Evolutionary conservation across 352 stramenopile species (phyloP).

Genomic region (Pythium aquatile): DNA sequence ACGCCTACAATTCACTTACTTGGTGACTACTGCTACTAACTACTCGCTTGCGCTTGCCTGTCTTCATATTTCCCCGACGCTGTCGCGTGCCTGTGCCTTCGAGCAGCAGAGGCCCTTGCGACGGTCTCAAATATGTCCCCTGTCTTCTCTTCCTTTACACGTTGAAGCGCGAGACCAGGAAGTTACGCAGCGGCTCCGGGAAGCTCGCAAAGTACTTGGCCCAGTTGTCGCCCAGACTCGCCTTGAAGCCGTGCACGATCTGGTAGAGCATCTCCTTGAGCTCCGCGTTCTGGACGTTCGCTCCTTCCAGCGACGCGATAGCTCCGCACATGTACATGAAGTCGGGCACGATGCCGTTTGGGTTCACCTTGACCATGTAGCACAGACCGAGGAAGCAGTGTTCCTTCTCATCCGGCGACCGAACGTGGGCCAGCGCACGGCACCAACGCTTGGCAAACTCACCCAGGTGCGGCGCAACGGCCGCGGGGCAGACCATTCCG

Average conservation of each 20-base stretch:
- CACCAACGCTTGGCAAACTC: constrained; percentile 91
- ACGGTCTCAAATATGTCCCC: neutral
- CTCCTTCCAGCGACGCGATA: constrained; percentile 83
- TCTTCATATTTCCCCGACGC: constrained; percentile 2
- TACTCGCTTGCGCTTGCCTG: constrained; percentile 7
- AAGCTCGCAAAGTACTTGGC: constrained; percentile 83
- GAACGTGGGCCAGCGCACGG: constrained; percentile 79
- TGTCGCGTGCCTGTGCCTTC: constrained; percentile 20
- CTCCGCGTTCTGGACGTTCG: constrained; percentile 72
- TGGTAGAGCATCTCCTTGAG: constrained; percentile 86
- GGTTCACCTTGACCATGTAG: constrained; percentile 91
- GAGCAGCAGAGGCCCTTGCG: constrained; percentile 13
- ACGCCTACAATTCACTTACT: constrained; percentile 24
- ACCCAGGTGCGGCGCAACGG: constrained; percentile 74
- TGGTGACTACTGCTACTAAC: constrained; percentile 29
- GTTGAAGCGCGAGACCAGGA: constrained; percentile 81
- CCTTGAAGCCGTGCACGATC: constrained; percentile 89
- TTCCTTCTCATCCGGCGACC: constrained; percentile 86
- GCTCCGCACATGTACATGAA: constrained; percentile 91
- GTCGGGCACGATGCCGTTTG: constrained; percentile 81
- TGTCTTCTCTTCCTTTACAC: constrained; percentile 37
- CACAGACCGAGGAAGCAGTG: constrained; percentile 88
- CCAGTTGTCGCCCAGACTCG: constrained; percentile 86
- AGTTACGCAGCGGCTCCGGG: constrained; percentile 74
- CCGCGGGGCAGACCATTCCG: constrained; percentile 81